Conservation (phyloP, 345 rosid species). For the Kernera saxatilis region DNA sequence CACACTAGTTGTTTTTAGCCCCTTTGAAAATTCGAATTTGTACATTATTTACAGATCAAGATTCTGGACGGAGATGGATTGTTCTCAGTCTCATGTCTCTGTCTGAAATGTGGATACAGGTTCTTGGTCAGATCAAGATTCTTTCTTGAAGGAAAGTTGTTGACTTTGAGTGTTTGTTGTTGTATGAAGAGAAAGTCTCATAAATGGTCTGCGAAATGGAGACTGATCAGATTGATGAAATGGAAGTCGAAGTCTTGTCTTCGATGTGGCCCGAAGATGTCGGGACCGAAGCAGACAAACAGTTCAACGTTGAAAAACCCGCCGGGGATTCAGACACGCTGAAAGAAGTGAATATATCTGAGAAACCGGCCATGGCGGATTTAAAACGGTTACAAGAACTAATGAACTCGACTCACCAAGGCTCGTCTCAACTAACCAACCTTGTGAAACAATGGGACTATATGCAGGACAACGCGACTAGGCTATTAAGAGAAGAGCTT, state of each 20-base stretch:
- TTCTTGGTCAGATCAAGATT: constrained; percentile 12
- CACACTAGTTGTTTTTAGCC: not conserved
- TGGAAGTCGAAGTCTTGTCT: constrained; percentile 72
- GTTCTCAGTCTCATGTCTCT: not conserved
- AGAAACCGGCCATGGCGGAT: constrained; percentile 55
- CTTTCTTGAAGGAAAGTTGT: not conserved
- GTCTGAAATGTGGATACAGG: not conserved
- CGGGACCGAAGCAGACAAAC: constrained; percentile 60
- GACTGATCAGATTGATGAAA: constrained; percentile 61
- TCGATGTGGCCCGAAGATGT: constrained; percentile 99
- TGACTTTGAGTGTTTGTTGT: not conserved
- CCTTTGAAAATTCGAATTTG: not conserved
- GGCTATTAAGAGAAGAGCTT: constrained; percentile 79
- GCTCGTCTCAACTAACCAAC: constrained; percentile 74
- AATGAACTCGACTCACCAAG: constrained; percentile 54
- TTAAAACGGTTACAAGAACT: constrained; percentile 58
- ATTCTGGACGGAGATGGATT: not conserved
- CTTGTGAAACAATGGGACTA: constrained; percentile 89
- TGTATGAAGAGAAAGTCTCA: constrained; percentile 17
- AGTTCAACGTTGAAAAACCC: constrained; percentile 78
- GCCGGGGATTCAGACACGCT: constrained; percentile 77
- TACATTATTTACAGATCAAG: not conserved
- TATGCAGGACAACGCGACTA: constrained; percentile 67
- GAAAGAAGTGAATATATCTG: constrained; percentile 65
- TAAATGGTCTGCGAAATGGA: constrained; percentile 57